phyloP scores from a whole-genome alignment of 2,329 filamentous ascomycete genomes.

The Rhynchosporium agropyri region DNA sequence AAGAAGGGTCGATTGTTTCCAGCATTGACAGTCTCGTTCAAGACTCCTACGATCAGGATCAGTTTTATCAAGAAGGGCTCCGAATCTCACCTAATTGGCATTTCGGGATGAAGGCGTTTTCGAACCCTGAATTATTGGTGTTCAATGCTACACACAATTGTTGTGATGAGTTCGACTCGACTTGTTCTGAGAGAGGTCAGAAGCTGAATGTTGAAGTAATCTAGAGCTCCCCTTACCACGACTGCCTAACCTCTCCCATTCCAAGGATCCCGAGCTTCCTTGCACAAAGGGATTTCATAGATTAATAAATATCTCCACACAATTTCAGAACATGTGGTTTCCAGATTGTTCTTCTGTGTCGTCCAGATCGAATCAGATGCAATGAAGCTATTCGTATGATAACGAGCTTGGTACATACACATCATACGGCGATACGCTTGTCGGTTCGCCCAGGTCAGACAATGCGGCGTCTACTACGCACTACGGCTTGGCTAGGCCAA shows the following conservation, averaged over 20 bases:
- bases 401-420: too few relatives aligned
- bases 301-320: too few relatives aligned
- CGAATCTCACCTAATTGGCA: slow-evolving; percentile 10
- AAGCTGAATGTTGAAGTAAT: neutral
- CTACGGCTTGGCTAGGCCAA: too few relatives aligned
- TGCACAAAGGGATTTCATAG: too few relatives aligned
- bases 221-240: neutral
- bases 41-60: neutral
- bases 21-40: slow-evolving; percentile 10
- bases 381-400: too few relatives aligned
- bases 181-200: neutral
- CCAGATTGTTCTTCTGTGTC: too few relatives aligned
- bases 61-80: neutral
- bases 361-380: too few relatives aligned
- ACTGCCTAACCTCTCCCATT: neutral
- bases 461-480: too few relatives aligned
- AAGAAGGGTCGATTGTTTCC: slow-evolving; percentile 7
- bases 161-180: neutral
- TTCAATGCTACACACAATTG: neutral
- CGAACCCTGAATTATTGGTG: neutral
- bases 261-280: neutral
- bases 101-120: slow-evolving; percentile 4
- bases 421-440: too few relatives aligned
- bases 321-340: too few relatives aligned
- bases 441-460: too few relatives aligned